Evolutionary conservation across 2,329 filamentous ascomycete species (phyloP), one percentile per base, ranked within the genome.

Genomic region (Elsinoe fawcettii): DNA sequence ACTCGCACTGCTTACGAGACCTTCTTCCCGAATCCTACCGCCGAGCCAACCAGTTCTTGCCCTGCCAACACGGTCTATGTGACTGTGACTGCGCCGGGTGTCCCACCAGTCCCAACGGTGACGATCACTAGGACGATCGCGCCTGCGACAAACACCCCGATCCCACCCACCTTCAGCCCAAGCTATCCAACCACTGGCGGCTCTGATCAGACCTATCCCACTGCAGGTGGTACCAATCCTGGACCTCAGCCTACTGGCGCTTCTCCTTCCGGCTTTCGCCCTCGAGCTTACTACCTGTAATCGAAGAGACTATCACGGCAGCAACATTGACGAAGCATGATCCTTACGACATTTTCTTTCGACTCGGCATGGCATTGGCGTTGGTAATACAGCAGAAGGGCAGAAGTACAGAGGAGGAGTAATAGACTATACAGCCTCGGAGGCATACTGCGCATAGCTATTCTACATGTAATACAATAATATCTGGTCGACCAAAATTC

Each of bases 1-100:
- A 58, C 57, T 30, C 39, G 41, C 3, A 61, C 58, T 8, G 51
- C 51, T n/a, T 56, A 36, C 54, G 36, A 60, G 34, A 61, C 58
- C 20, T 36, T 61, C 32, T 55, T 56, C 14, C 60, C 60, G 11
- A 36, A 30, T 27, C 37, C 49, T 5, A 47, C 41, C 6, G 54
- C 18, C 16, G 27, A 30, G 8, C 54, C 54, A 2, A 47, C 41
- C 5, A 37, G 37, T 20, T 47, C 54, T 20, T 56, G 54, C 30
- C 54, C 54, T 14, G 23, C 41, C 27, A 36, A 37, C 20, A 47
- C 43, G 8, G 54, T 56, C 54, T 56, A 36, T 47, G 54, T 47
- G 54, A 56, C 54, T n/a, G 43, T 56, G 41, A 56, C 54, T 16
- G 54, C 27, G 22, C 23, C 36, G 12, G 53, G 53, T 11, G 22